Base-by-base conservation (phyloP, 768 basidiomycete genomes). In the Crepidotus variabilis region DNA sequence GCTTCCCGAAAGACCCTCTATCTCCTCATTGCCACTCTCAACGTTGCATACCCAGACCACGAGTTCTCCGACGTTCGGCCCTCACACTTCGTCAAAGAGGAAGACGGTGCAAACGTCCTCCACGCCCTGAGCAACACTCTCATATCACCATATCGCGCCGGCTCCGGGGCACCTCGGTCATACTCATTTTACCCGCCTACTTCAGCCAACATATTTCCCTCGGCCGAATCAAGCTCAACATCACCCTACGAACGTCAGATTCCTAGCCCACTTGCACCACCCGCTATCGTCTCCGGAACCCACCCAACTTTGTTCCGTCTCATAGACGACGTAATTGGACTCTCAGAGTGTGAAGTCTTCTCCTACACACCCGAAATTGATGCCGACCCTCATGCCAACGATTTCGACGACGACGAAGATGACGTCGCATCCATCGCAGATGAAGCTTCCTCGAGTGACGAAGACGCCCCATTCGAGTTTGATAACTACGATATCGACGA, bases 31-130 rank as follows among this genome's bases (percentile, higher is more conserved):
- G 90, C 93, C 32, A 94, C 94, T 2, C 87, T 99, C 65, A 99
- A 99, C 76, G 85, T 93, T 65, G 95, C 96, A 6, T 99, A 95
- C 68, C 96, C 96, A 1, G 96, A 98, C 81, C 83, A 98, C 75
- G 95, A 98, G 67, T 99, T 98, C 76, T 91, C 92, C 6, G 88
- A 92, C 69, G 88, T 97, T 51, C 84, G 89, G 23, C 91, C 94
- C 0, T 87, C 87, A 9, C 89, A 96, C 64, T 99, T 99, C 72
- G 85, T 82, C 67, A 87, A 87, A 56, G 92, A 95, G 71, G 85
- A 91, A 71, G 81, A 82, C 71, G 86, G 77, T 36, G 89, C 90
- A 2, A 80, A 74, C 69, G 90, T 96, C 45, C 84, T 96, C 57
- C 89, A 90, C 65, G 83, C 90, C 2, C 83, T 95, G 58, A 90